Base-by-base conservation (phyloP, 2,329 filamentous ascomycete genomes). In the Calonectria multiphialidica region DNA sequence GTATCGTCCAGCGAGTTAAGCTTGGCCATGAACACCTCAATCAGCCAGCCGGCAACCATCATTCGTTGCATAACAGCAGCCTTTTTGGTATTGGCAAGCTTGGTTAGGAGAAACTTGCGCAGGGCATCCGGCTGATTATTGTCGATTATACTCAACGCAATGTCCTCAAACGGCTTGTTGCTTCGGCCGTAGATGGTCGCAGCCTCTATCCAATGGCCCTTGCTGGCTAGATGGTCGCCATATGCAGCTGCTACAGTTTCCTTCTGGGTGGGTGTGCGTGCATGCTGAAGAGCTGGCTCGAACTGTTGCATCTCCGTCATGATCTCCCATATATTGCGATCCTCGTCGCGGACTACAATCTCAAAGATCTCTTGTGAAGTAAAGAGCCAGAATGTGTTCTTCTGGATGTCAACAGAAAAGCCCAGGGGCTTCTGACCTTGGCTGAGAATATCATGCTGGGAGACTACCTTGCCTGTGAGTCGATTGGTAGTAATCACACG, bases 351-450 rank as follows among this genome's bases (percentile, higher is more conserved):
- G 15, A 96, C 93, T 15, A 97, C 94, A 71, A 99, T 93, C 84
- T 99, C 97, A 77, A 95, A 98, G 63, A 99, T 98, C 79, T 98
- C 95, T 69, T 94, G 90, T 0, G 91, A 90, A 0, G 96, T 98
- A 80, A 98, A 98, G 2, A 99, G 89, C 97, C 97, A 99, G 81
- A 96, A 98, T 0, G 97, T 99, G 80, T 96, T 97, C 87, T 98
- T 98, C 82, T 97, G 96, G 72, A 94, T 90, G 83, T 99, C 97
- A 10, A 96, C 93, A 63, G 95, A 93, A 21, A 99, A 89, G 0
- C 94, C 95, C n/a, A 99, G 86, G 5, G 93, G 91, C 78, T 89
- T 92, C 78, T 98, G 94, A 0, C 93, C 94, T 5, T 91, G 89
- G 68, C 96, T 93, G 16, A 98, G 87, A 5, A 99, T 93, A 25